These are phyloP conservation scores for Cenchrus americanus DNA, from an alignment of 176 grass and related monocot genomes.

Conservation along the genomic window DNA sequence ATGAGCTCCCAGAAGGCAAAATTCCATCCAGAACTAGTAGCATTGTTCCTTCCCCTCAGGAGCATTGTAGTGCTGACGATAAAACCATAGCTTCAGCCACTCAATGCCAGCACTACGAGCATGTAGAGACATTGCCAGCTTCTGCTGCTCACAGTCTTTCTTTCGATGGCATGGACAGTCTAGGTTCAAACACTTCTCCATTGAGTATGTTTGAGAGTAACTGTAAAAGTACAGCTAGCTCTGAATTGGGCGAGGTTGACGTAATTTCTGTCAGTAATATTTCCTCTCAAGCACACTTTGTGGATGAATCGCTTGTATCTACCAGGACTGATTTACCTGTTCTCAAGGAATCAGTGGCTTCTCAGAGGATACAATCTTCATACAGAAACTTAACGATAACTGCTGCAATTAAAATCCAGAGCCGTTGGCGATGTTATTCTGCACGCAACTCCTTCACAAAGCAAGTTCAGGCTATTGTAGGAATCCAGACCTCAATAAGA, in stretches of 20 bases:
- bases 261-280: conserved; percentile 19
- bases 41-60: not conserved
- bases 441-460: conserved; percentile 43
- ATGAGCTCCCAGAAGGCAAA: conserved; percentile 22
- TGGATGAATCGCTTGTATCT: conserved; percentile 24
- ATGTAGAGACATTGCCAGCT: conserved; percentile 10
- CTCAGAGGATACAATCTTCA: conserved; percentile 58
- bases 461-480: conserved; percentile 42
- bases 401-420: conserved; percentile 64
- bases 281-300: conserved; percentile 25
- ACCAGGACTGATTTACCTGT: conserved; percentile 4
- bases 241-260: not conserved
- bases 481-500: conserved; percentile 50
- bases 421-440: conserved; percentile 53
- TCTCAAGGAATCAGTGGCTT: conserved; percentile 43
- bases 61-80: conserved; percentile 15
- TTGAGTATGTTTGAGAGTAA: conserved; percentile 12
- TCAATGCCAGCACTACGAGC: not conserved
- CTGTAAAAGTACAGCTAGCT: not conserved
- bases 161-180: conserved; percentile 10
- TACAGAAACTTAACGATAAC: conserved; percentile 37
- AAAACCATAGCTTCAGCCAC: conserved; percentile 16
- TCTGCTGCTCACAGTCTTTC: conserved; percentile 17
- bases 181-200: conserved; percentile 9
- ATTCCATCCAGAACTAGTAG: conserved; percentile 21